Conservation (phyloP, 768 basidiomycete genomes). For the Hirschioporus abietinus region DNA sequence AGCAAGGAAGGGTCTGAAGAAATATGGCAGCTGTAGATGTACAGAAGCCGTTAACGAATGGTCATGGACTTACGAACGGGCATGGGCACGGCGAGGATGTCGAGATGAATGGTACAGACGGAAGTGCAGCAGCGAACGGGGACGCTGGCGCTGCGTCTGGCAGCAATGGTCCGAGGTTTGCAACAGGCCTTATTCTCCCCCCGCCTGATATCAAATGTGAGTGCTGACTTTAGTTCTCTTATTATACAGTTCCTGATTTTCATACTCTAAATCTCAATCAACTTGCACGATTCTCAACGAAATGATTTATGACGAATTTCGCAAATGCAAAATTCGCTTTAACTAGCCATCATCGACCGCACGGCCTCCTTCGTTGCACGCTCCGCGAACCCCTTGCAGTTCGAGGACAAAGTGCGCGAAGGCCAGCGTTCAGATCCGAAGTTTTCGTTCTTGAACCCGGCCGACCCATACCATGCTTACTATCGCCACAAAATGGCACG, state of each 20-base stretch:
- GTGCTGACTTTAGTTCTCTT: conserved; percentile 21
- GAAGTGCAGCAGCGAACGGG: conserved; percentile 33
- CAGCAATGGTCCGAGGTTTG: conserved; percentile 39
- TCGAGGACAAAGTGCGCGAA: conserved; percentile 97
- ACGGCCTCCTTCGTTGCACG: conserved; percentile 89
- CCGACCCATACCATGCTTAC: conserved; percentile 98
- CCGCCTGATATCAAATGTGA: conserved; percentile 93
- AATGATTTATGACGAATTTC: no score
- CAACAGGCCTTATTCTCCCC: conserved; percentile 88
- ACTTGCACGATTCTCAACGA: background rate
- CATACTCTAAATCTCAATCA: background rate
- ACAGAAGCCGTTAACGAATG: no score
- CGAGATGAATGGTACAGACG: conserved; percentile 24
- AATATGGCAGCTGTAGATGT: no score
- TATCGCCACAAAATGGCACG: conserved; percentile 90
- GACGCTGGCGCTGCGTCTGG: conserved; percentile 15
- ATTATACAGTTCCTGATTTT: background rate
- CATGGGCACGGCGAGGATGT: conserved; percentile 32
- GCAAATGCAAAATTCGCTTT: background rate
- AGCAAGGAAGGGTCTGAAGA: no score
- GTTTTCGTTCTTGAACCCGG: conserved; percentile 96
- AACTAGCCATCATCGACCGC: conserved; percentile 85
- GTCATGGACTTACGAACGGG: conserved; percentile 29
- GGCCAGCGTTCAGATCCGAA: conserved; percentile 95
- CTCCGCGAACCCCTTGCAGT: conserved; percentile 87